Conservation (phyloP, 441 rosid genomes). For the Gossypium trilobum region DNA sequence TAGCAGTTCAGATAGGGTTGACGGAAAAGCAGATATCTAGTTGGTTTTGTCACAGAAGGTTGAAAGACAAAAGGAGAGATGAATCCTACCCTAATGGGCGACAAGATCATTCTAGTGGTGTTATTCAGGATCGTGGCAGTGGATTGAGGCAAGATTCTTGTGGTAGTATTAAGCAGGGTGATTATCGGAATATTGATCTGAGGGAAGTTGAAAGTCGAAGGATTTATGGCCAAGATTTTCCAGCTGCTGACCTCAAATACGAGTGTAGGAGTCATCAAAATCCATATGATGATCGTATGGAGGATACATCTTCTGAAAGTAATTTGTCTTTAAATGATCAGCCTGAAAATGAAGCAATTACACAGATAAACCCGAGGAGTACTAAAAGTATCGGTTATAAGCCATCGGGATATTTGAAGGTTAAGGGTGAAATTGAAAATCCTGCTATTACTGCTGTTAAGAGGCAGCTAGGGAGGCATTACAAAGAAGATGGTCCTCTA, state of each 20-base stretch:
- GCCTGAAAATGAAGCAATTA: conserved; percentile 30
- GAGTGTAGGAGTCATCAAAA: conserved; percentile 31
- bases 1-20: conserved; percentile 59
- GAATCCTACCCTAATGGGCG: conserved; percentile 51
- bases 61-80: conserved; percentile 72
- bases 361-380: conserved; percentile 20
- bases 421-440: conserved; percentile 66
- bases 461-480: conserved; percentile 74
- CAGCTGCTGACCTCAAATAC: conserved; percentile 32
- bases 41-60: conserved; percentile 95
- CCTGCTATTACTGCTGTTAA: conserved; percentile 68
- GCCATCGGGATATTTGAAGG: conserved; percentile 77
- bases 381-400: conserved; percentile 43
- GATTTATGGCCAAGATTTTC: conserved; percentile 38
- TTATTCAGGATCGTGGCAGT: conserved; percentile 74
- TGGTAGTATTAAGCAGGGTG: conserved; percentile 81
- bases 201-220: conserved; percentile 83
- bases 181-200: conserved; percentile 44
- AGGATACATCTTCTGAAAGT: conserved; percentile 69
- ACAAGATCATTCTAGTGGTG: conserved; percentile 69
- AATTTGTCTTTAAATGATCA: conserved; percentile 55
- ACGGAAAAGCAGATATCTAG: conserved; percentile 90
- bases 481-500: conserved; percentile 74
- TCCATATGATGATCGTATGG: conserved; percentile 39
- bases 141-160: conserved; percentile 79